phyloP scores from a whole-genome alignment of 176 grass and related monocot species.

The Rhynchospora pubera region DNA sequence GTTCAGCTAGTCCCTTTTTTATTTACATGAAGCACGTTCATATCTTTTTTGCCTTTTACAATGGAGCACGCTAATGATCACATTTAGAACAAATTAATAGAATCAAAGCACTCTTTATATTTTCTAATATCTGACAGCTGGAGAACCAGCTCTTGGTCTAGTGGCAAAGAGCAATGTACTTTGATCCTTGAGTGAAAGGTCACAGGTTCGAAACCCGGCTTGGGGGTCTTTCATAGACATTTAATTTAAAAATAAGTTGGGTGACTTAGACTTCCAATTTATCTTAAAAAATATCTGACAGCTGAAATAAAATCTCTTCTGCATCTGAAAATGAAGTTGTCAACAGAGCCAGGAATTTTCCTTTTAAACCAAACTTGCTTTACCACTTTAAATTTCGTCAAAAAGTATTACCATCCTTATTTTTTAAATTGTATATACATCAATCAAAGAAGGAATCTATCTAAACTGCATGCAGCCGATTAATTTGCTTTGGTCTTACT shows the following conservation, averaged over 20 bases:
- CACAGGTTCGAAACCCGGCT: too few species aligned
- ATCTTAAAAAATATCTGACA: background rate
- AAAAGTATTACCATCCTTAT: background rate
- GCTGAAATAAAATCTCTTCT: background rate
- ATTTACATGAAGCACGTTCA: too few species aligned
- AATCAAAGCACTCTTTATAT: background rate
- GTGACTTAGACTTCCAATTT: too few species aligned
- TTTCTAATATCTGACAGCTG: background rate
- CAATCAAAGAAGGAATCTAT: background rate
- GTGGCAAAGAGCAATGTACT: too few species aligned
- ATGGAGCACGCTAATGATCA: background rate
- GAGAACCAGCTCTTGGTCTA: too few species aligned
- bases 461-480: background rate
- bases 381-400: background rate
- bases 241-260: too few species aligned
- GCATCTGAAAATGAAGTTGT: background rate
- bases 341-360: background rate
- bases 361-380: background rate
- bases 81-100: background rate
- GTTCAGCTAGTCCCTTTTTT: too few species aligned
- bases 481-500: constrained; percentile 2
- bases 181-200: too few species aligned
- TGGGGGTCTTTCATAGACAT: too few species aligned
- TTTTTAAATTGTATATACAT: background rate
- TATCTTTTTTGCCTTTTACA: too few species aligned